Evolutionary conservation across 495 filamentous ascomycete genomes (phyloP), one percentile per base, ranked within the genome.

Genomic region (Neurospora intermedia): DNA sequence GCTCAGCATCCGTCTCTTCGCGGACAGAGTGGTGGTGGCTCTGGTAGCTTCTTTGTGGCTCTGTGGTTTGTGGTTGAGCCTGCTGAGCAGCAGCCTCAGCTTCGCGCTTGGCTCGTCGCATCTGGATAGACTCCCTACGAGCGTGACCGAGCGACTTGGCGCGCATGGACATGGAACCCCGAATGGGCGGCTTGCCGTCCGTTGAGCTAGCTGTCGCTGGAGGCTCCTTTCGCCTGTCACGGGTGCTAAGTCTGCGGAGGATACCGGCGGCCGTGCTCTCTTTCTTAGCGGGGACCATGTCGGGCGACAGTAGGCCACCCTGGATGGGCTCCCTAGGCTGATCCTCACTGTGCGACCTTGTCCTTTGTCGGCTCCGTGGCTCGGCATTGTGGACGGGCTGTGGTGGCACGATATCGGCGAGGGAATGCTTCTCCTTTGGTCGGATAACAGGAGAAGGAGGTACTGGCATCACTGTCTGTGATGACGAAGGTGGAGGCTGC

Each of bases 261-360:
- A 99, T 85, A n/a, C 95, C 92, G 8, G 88, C 92, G 71, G 93
- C 93, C 40, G 93, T 89, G 76, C 93, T 94, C 80, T 97, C 94
- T 80, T 96, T 98, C 83, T 92, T 94, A 42, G 82, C 82, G 0
- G 90, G 86, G 20, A 87, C 71, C 77, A 79, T 88, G 69, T 94
- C 92, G 5, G 88, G 87, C 80, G 76, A 92, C 75, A 79, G 77
- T 13, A 94, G 89, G 20, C 91, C 81, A 77, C 91, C 91, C 81
- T 94, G 93, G 82, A 93, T 83, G 4, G 86, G 87, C 69, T 96
- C 92, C 4, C 89, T 84, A 18, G 94, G 87, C 43, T 99, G 96
- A 74, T 98, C 96, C 81, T 98, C 96, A 54, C 96, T 97, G 78
- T 98, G 96, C 0, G 96, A 98, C 72, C 96, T 85, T 40, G 96